Base-by-base conservation (phyloP, 306 rosid species). In the Elaeagnus macrophylla region DNA sequence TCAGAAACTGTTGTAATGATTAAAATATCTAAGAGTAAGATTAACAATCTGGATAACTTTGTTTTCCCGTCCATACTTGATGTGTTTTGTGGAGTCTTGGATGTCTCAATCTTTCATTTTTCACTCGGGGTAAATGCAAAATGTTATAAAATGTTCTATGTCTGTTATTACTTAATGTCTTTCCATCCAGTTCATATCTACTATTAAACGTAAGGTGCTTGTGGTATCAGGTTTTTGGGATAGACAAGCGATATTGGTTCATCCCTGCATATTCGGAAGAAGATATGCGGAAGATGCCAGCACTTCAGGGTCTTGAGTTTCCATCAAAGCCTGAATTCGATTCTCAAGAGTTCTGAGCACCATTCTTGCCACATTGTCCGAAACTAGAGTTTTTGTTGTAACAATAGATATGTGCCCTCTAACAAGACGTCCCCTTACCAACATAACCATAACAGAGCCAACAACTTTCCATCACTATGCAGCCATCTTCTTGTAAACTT, bases 181-280 rank as follows among this genome's bases (percentile, higher is more conserved):
- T 25, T 25, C 4, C 4, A 25, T 2, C 32, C 4, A 2, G 32
- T 25, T 25, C 32, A 25, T 25, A 5, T 25, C 32, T 25, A 25
- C 32, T 25, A 25, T 25, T 25, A 25, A 25, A 25, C 32, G 4
- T 25, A 25, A 25, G 32, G 4, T 25, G 32, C 32, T 25, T 25
- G 32, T 25, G 32, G 32, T 2, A 25, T 25, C 32, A 93, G 99
- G 99, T 93, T 13, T 93, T 93, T 64, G 99, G 99, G 40, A 66
- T 72, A 61, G 94, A 88, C 76, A 85, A 79, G 77, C 73, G 64
- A 40, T 93, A 84, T 82, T 93, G 99, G 99, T 72, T 84, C 62
- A 71, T 93, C 73, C 99, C 99, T 11, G 82, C 90, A 38, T 93
- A 93, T 71, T 84, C 95, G 3, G 99, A 88, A 41, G 99, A 93